Percentiles rank a stretch among this genome's conserved stretches.
These are phyloP conservation scores for Salisapilia sapeloensis DNA, from an alignment of 352 stramenopile species.

Conservation along the genomic window DNA sequence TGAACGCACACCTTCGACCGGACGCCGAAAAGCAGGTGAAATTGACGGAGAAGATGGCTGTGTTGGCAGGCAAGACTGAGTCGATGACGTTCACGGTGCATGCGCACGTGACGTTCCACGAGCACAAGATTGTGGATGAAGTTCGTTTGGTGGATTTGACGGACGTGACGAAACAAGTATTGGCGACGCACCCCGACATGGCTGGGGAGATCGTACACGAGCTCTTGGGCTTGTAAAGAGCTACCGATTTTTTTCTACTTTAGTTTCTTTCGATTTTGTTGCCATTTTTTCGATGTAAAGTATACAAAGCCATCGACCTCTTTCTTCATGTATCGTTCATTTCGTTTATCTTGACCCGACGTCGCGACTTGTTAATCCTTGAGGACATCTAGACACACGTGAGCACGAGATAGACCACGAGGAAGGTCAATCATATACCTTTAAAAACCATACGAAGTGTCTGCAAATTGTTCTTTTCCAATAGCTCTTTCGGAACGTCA, in stretches of 20 bases:
- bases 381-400: no score
- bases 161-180: constrained; percentile 27
- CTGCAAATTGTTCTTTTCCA: constrained; percentile 60
- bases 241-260: no score
- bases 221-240: constrained; percentile 15
- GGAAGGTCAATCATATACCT: constrained; percentile 11
- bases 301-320: no score
- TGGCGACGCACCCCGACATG: constrained; percentile 32
- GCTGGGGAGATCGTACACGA: constrained; percentile 31
- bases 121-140: constrained; percentile 61
- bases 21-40: constrained; percentile 32
- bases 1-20: constrained; percentile 34
- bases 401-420: neutral
- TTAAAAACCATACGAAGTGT: constrained; percentile 58
- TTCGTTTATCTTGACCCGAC: no score
- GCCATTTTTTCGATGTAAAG: no score
- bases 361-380: no score
- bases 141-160: constrained; percentile 55
- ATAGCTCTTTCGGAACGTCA: constrained; percentile 53
- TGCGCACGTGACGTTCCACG: constrained; percentile 68
- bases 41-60: constrained; percentile 41
- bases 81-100: constrained; percentile 51
- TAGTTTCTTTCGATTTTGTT: no score
- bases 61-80: constrained; percentile 27
- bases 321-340: no score